phyloP scores from a whole-genome alignment of 2,329 filamentous ascomycete species.

The Xylariales sp. region DNA sequence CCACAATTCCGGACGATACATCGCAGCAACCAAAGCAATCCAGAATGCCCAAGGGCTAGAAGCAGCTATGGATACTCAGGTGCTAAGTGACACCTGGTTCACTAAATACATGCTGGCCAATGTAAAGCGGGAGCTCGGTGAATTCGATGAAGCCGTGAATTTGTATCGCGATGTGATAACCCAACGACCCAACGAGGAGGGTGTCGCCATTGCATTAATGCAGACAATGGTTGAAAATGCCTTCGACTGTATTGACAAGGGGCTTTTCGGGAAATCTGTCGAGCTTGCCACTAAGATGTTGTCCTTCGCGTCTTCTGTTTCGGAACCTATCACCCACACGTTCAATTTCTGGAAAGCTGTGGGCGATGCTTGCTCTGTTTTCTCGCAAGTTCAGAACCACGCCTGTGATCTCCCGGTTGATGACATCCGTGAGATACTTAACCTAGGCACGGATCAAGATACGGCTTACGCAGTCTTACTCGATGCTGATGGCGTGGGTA shows the following conservation, averaged over 20 bases:
- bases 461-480: constrained; percentile 70
- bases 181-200: constrained; percentile 78
- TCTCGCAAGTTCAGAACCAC: constrained; percentile 80
- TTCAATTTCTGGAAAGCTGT: constrained; percentile 98
- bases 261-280: constrained; percentile 85
- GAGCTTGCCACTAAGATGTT: constrained; percentile 77
- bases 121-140: constrained; percentile 90
- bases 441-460: constrained; percentile 61
- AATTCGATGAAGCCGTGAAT: constrained; percentile 83
- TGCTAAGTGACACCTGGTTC: constrained; percentile 85
- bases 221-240: constrained; percentile 89
- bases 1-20: constrained; percentile 90
- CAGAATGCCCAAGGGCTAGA: constrained; percentile 84
- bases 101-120: constrained; percentile 97
- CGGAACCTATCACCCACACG: constrained; percentile 70
- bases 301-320: constrained; percentile 71
- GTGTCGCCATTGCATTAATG: constrained; percentile 86
- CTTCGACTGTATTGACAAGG: constrained; percentile 80
- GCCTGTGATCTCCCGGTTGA: constrained; percentile 70
- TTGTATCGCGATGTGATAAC: constrained; percentile 80
- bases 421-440: constrained; percentile 69
- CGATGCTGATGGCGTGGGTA: constrained; percentile 74
- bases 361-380: constrained; percentile 87
- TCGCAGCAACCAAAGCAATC: constrained; percentile 94
- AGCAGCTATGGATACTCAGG: constrained; percentile 63